Conservation (phyloP, 306 rosid genomes). For the Psophocarpus tetragonolobus region DNA sequence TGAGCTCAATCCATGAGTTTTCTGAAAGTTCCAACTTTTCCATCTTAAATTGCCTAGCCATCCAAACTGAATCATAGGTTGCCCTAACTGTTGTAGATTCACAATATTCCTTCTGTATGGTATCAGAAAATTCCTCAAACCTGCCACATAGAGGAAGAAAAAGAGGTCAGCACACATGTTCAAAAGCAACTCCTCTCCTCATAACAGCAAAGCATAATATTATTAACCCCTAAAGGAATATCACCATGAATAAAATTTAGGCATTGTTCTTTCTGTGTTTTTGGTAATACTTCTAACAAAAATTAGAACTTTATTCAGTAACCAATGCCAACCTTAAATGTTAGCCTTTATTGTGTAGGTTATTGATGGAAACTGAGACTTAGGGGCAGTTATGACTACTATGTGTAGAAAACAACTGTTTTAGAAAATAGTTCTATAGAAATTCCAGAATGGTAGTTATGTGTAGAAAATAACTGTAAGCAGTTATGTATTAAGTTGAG, state of each 20-base stretch:
- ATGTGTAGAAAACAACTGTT: no score
- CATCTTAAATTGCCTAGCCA: conserved; percentile 80
- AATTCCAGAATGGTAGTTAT: no score
- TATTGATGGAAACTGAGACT: no score
- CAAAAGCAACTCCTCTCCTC: conserved; percentile 3
- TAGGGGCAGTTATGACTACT: no score
- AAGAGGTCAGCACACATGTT: conserved; percentile 19
- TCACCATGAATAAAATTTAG: background rate
- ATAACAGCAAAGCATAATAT: background rate
- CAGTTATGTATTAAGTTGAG: no score
- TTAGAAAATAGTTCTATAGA: no score
- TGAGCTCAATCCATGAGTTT: conserved; percentile 25
- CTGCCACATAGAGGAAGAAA: conserved; percentile 45
- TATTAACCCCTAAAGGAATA: background rate
- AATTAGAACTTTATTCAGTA: background rate
- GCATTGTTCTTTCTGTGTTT: background rate
- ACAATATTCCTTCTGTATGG: conserved; percentile 72
- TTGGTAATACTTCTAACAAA: background rate
- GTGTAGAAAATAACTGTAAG: no score
- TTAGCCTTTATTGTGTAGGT: background rate
- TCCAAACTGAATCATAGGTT: conserved; percentile 67
- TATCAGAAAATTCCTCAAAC: conserved; percentile 74
- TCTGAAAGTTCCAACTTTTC: conserved; percentile 54
- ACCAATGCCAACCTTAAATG: background rate
- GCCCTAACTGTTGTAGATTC: conserved; percentile 53